A percentile compares a stretch with the other conserved stretches of the same genome.
Evolutionary conservation across 208 protist species (phyloP).

Genomic region (Trypanosoma melophagium): DNA sequence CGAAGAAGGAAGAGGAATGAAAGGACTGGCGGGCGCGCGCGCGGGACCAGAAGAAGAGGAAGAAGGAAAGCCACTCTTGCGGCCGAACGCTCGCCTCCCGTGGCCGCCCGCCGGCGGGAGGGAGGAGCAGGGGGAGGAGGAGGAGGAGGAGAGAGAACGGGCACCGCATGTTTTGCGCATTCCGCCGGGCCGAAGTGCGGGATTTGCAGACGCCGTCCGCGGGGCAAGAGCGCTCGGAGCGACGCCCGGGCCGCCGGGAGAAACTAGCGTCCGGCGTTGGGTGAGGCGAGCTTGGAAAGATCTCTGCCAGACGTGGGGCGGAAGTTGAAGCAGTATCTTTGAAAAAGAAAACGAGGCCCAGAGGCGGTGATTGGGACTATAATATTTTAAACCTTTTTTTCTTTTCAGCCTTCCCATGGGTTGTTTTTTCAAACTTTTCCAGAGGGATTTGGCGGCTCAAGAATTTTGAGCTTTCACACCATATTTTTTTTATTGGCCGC

Average conservation of each 20-base stretch:
- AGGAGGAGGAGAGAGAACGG: neutral
- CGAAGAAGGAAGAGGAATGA: too few relatives aligned
- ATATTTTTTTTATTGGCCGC: too few relatives aligned
- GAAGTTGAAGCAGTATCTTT: too few relatives aligned
- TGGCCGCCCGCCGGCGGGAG: neutral
- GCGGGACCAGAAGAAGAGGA: neutral
- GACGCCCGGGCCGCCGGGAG: neutral
- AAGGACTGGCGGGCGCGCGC: neutral
- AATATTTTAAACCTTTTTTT: neutral
- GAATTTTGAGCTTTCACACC: too few relatives aligned
- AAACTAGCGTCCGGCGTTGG: slow-evolving; percentile 9
- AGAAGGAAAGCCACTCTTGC: neutral
- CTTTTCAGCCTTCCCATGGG: neutral
- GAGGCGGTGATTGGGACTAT: too few relatives aligned
- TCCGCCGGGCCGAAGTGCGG: neutral
- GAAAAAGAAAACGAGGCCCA: slow-evolving; percentile 17
- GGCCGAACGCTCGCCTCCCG: neutral
- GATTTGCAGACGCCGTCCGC: slow-evolving; percentile 14
- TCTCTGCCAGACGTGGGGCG: neutral
- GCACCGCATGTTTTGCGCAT: neutral
- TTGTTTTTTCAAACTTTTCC: slow-evolving; percentile 7
- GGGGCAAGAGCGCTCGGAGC: slow-evolving; percentile 10
- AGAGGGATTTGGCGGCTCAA: too few relatives aligned
- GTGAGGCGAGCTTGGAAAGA: slow-evolving; percentile 7
- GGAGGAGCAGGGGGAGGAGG: neutral